Conservation (phyloP, 2,329 filamentous ascomycete species). For the Thielaviopsis cerberus region DNA sequence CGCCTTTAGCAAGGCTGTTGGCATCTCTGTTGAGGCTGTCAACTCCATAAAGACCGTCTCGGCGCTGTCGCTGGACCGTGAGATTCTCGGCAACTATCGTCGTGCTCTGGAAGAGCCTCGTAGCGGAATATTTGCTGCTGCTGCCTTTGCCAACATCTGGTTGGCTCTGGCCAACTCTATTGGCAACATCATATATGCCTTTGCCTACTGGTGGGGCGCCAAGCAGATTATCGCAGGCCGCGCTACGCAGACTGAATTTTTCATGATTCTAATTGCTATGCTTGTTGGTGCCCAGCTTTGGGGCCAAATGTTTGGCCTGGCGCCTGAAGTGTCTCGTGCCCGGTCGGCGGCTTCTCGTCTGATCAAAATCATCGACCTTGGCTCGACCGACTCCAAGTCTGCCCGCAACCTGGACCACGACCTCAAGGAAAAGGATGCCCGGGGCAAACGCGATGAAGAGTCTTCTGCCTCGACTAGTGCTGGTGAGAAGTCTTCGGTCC, state of each 20-base stretch:
- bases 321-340: slow-evolving; percentile 55
- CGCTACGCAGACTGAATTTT: slow-evolving; percentile 49
- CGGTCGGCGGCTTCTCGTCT: slow-evolving; percentile 41
- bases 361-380: slow-evolving; percentile 29
- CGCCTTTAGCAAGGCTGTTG: slow-evolving; percentile 44
- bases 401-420: slow-evolving; percentile 11
- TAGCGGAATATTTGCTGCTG: slow-evolving; percentile 33
- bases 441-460: slow-evolving; percentile 22
- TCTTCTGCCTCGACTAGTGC: slow-evolving; percentile 12
- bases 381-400: slow-evolving; percentile 15
- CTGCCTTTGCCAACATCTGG: slow-evolving; percentile 36
- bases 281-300: slow-evolving; percentile 55
- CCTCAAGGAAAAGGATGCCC: slow-evolving; percentile 14
- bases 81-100: slow-evolving; percentile 34
- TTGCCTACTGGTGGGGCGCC: slow-evolving; percentile 67
- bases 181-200: slow-evolving; percentile 51
- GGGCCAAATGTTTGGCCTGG: slow-evolving; percentile 57
- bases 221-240: slow-evolving; percentile 48
- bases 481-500: slow-evolving; percentile 15
- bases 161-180: slow-evolving; percentile 40
- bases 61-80: slow-evolving; percentile 33
- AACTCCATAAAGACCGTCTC: slow-evolving; percentile 46
- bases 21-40: slow-evolving; percentile 48
- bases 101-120: slow-evolving; percentile 31
- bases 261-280: slow-evolving; percentile 53